Percentiles rank a stretch among this genome's conserved stretches.
phyloP scores from a whole-genome alignment of 208 protist genomes.

The Trypanosoma caninum region DNA sequence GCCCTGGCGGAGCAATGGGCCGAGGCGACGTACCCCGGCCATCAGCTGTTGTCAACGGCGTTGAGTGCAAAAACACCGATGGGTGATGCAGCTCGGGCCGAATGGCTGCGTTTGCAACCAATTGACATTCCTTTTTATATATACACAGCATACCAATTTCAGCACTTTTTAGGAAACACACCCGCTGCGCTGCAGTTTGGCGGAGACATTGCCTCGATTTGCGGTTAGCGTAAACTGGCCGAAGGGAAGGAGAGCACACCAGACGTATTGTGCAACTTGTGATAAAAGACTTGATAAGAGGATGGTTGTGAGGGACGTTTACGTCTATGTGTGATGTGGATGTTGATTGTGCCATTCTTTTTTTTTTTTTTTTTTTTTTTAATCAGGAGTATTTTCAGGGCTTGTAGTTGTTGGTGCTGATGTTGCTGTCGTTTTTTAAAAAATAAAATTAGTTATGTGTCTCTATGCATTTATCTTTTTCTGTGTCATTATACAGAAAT shows the following conservation, averaged over 20 bases:
- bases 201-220: constrained; percentile 67
- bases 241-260: no score
- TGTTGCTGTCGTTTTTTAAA: background rate
- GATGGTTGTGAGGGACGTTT: no score
- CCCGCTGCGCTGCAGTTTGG: constrained; percentile 74
- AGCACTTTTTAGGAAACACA: constrained; percentile 70
- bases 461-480: background rate
- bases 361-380: background rate
- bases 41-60: constrained; percentile 75
- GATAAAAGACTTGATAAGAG: no score
- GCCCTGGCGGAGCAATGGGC: constrained; percentile 78
- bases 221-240: constrained; percentile 28
- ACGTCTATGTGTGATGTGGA: no score
- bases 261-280: no score
- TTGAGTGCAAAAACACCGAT: constrained; percentile 84
- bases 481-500: background rate
- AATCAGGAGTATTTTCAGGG: background rate
- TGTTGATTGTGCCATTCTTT: background rate
- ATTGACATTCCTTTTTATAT: constrained; percentile 82
- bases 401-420: background rate
- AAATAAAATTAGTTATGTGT: background rate
- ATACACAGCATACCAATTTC: constrained; percentile 79
- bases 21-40: constrained; percentile 78
- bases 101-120: constrained; percentile 86
- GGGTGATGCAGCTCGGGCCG: constrained; percentile 87